A percentile compares a stretch with the other conserved stretches of the same genome.
These are phyloP conservation scores for Endocladia muricata DNA, from an alignment of 31 red algal genomes.

Conservation along the genomic window DNA sequence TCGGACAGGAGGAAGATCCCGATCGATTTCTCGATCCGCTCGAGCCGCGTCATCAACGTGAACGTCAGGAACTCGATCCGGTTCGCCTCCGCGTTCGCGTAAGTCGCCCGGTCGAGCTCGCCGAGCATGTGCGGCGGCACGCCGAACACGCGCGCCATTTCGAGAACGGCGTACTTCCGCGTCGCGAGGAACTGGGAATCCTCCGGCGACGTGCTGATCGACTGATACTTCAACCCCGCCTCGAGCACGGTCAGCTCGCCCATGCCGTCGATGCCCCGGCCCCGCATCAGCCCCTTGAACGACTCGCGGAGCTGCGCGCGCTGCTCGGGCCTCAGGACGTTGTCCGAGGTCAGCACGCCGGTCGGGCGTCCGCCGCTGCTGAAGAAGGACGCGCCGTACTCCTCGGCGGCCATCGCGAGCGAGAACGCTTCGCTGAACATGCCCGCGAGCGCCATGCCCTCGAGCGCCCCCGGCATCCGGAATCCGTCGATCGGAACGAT, in stretches of 20 bases:
- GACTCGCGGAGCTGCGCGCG: not conserved
- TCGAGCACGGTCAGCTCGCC: not conserved
- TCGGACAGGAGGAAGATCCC: not conserved
- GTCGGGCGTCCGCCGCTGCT: not conserved
- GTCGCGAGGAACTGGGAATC: constrained; percentile 2
- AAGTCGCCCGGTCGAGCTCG: constrained; percentile 2
- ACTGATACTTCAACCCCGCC: not conserved
- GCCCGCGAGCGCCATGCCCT: not conserved
- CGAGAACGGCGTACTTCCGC: not conserved
- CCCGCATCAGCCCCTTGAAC: not conserved
- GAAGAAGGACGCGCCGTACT: constrained; percentile 10
- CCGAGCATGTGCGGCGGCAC: constrained; percentile 13
- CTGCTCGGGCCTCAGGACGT: not conserved
- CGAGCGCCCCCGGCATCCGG: not conserved
- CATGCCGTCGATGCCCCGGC: not conserved
- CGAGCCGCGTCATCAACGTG: constrained; percentile 1
- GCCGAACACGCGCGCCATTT: constrained; percentile 4
- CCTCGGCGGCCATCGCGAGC: constrained; percentile 2
- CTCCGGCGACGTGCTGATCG: constrained; percentile 2
- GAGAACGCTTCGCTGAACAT: not conserved
- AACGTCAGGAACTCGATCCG: not conserved
- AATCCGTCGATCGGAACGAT: too few species aligned
- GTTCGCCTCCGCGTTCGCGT: not conserved
- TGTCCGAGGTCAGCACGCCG: not conserved
- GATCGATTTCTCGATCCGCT: not conserved